Percentiles rank a stretch among this genome's conserved stretches.
Evolutionary conservation across 257 asterid species (phyloP).

Genomic region (Solanum appendiculatum): DNA sequence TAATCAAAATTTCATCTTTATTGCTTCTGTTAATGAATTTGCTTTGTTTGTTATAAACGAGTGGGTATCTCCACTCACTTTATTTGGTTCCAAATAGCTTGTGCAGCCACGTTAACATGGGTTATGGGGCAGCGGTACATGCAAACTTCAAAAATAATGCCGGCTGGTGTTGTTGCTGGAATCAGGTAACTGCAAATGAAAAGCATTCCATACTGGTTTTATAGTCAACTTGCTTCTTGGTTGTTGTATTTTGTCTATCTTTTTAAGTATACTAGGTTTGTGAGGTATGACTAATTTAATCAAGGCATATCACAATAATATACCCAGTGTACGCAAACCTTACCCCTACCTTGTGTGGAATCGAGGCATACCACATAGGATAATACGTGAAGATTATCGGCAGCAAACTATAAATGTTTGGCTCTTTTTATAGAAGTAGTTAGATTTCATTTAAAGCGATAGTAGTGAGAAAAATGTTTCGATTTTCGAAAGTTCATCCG

Average conservation of each 20-base stretch:
- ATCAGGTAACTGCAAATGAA: conserved; percentile 48
- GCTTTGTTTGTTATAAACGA: not conserved
- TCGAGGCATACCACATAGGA: not conserved
- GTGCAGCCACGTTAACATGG: conserved; percentile 63
- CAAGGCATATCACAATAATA: not conserved
- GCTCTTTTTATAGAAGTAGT: not conserved
- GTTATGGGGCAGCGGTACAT: conserved; percentile 80
- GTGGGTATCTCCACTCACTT: not conserved
- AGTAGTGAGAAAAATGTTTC: too few relatives aligned
- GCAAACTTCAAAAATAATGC: conserved; percentile 83
- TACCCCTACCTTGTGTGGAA: not conserved
- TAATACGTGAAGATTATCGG: not conserved
- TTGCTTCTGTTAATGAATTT: not conserved
- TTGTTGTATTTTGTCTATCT: not conserved
- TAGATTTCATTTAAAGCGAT: too few relatives aligned
- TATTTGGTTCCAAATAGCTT: conserved; percentile 27
- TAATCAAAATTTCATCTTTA: not conserved
- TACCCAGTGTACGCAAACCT: not conserved
- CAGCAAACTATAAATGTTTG: not conserved
- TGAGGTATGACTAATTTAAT: not conserved
- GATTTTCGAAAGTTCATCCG: too few relatives aligned
- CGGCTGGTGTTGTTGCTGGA: conserved; percentile 91
- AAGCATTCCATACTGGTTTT: not conserved
- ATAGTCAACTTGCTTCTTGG: not conserved
- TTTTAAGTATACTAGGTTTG: not conserved